A percentile compares a stretch with the other conserved stretches of the same genome.
Conservation (phyloP, 2,329 filamentous ascomycete species). For the Ophiobolus disseminans region DNA sequence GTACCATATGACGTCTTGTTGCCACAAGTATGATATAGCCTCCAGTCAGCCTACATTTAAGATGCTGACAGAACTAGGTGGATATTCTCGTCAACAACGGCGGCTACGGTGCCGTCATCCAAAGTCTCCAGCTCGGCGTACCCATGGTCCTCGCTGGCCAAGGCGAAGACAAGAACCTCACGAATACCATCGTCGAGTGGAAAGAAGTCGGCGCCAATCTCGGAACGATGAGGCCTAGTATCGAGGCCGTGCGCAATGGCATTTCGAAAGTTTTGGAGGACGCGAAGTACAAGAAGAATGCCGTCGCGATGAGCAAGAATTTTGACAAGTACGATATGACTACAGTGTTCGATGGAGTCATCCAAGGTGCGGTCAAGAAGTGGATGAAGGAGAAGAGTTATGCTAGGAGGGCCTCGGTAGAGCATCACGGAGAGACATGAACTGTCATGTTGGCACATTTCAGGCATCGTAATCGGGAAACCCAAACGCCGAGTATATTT, state of each 20-base stretch:
- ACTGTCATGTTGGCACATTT: too few relatives aligned
- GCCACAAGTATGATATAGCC: slow-evolving; percentile 27
- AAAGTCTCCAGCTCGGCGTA: slow-evolving; percentile 55
- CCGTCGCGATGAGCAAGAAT: slow-evolving; percentile 22
- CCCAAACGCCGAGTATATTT: too few relatives aligned
- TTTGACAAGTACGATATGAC: slow-evolving; percentile 29
- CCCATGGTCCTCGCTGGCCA: slow-evolving; percentile 57
- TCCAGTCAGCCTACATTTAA: not conserved
- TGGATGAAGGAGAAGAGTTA: slow-evolving; percentile 8
- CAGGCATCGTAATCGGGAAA: too few relatives aligned
- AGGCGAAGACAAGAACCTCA: slow-evolving; percentile 51
- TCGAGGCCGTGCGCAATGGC: slow-evolving; percentile 22
- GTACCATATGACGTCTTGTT: slow-evolving; percentile 58
- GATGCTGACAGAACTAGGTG: slow-evolving; percentile 25
- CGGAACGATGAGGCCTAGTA: slow-evolving; percentile 38
- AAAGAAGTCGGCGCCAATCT: slow-evolving; percentile 58
- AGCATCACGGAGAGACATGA: too few relatives aligned
- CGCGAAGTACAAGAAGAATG: slow-evolving; percentile 22
- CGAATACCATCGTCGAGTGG: slow-evolving; percentile 52
- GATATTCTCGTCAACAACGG: slow-evolving; percentile 58
- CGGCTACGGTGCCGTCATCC: slow-evolving; percentile 58
- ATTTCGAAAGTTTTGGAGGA: slow-evolving; percentile 21
- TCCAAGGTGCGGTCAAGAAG: slow-evolving; percentile 15
- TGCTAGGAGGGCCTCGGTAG: not conserved
- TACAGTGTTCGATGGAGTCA: slow-evolving; percentile 26